Evolutionary conservation across 768 basidiomycete genomes (phyloP).

Genomic region (Tricholoma flavovirens): DNA sequence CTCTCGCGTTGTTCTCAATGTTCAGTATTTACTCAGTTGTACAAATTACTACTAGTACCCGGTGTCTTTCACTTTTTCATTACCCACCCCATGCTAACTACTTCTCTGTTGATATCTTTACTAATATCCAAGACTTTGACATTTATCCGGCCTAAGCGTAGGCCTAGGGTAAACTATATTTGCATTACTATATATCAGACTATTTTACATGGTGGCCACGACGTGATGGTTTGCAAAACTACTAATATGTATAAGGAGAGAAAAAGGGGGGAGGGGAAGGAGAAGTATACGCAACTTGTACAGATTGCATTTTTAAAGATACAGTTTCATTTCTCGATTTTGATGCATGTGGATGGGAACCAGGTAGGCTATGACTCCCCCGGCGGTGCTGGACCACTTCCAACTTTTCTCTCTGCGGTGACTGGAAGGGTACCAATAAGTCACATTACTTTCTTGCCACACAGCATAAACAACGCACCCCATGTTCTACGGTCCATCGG

Average conservation of each 20-base stretch:
- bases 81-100: conserved; percentile 2
- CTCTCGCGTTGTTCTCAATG: not conserved
- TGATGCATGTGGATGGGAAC: not conserved
- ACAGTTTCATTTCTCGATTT: not conserved
- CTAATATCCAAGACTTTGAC: conserved; percentile 7
- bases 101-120: conserved; percentile 9
- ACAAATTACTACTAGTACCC: conserved; percentile 4
- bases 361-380: not conserved
- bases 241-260: not conserved
- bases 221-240: not conserved
- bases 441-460: not conserved
- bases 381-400: conserved; percentile 4
- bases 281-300: not conserved
- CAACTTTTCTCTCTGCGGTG: conserved; percentile 51
- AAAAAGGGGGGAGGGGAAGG: too few relatives aligned
- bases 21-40: conserved; percentile 1
- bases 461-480: conserved; percentile 49
- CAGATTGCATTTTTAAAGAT: not conserved
- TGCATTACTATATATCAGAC: conserved; percentile 23
- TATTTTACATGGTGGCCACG: conserved; percentile 17
- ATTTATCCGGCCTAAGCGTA: not conserved
- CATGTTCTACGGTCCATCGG: conserved; percentile 96
- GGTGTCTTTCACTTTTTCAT: not conserved
- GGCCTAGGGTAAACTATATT: conserved; percentile 20
- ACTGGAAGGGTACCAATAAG: conserved; percentile 24